Evolutionary conservation across 371 early-diverging fungal species (phyloP).

Genomic region (Polyrhizophydium stewartii): DNA sequence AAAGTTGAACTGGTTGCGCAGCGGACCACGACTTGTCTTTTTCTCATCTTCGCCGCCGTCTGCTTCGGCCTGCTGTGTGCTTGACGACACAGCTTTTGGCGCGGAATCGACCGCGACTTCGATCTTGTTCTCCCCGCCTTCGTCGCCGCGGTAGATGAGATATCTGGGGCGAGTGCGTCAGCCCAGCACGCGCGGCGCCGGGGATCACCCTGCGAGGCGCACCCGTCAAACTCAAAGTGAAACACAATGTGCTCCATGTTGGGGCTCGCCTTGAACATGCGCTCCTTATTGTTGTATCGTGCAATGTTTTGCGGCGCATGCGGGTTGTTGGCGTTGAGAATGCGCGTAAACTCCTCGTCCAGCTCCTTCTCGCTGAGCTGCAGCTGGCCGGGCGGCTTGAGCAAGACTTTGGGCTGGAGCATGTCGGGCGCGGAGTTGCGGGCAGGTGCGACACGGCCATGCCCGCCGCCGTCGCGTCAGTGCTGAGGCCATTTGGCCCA

Average conservation of each 20-base stretch:
- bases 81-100: neutral
- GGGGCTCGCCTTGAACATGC: conserved; percentile 47
- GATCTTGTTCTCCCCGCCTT: conserved; percentile 9
- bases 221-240: conserved; percentile 62
- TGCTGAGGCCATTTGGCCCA: too few relatives aligned
- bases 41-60: conserved; percentile 23
- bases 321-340: conserved; percentile 61
- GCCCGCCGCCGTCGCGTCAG: too few relatives aligned
- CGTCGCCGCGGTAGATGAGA: conserved; percentile 16
- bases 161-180: conserved; percentile 7
- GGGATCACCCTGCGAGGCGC: conserved; percentile 1
- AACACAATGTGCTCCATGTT: conserved; percentile 51
- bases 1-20: conserved; percentile 56
- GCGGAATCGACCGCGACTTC: conserved; percentile 2
- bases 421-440: neutral
- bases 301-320: conserved; percentile 60
- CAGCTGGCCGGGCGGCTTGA: conserved; percentile 51
- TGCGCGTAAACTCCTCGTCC: conserved; percentile 57
- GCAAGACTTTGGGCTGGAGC: conserved; percentile 44
- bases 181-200: neutral
- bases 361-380: conserved; percentile 50
- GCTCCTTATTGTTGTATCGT: conserved; percentile 49
- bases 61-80: conserved; percentile 4
- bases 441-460: too few relatives aligned
- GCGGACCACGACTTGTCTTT: conserved; percentile 31